Percentiles rank a stretch among this genome's conserved stretches.
phyloP scores from a whole-genome alignment of 257 asterid genomes.

The Nemophila menziesii region DNA sequence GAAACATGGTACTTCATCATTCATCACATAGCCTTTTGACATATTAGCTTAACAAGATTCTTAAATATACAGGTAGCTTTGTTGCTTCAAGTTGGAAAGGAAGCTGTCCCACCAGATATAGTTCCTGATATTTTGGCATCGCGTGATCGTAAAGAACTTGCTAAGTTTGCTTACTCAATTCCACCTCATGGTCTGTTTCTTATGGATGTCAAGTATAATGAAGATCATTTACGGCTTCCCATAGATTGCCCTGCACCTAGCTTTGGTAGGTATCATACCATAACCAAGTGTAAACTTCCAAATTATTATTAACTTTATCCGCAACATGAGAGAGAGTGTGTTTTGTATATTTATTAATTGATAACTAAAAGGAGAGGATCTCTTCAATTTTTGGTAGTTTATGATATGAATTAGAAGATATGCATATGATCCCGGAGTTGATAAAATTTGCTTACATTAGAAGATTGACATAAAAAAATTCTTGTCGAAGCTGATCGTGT shows the following conservation, averaged over 20 bases:
- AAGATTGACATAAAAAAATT: no score
- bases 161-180: conserved; percentile 42
- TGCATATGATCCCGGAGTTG: no score
- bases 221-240: conserved; percentile 59
- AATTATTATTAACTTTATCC: conserved; percentile 16
- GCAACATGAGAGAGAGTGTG: no score
- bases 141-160: conserved; percentile 71
- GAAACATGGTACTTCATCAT: conserved; percentile 60
- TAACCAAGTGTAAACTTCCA: conserved; percentile 59
- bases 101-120: conserved; percentile 60
- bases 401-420: no score
- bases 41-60: background rate
- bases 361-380: no score
- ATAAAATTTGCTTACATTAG: no score
- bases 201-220: conserved; percentile 33
- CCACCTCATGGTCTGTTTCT: conserved; percentile 84
- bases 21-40: background rate
- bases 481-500: no score
- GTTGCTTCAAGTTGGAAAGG: conserved; percentile 82
- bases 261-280: conserved; percentile 44
- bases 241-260: conserved; percentile 42
- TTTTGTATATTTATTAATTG: no score
- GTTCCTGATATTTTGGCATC: conserved; percentile 54
- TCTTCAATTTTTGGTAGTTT: no score
- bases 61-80: conserved; percentile 49